A percentile compares a stretch with the other conserved stretches of the same genome.
Evolutionary conservation across 179 eudicot genomes (phyloP).

Genomic region (Drosera spatulata): DNA sequence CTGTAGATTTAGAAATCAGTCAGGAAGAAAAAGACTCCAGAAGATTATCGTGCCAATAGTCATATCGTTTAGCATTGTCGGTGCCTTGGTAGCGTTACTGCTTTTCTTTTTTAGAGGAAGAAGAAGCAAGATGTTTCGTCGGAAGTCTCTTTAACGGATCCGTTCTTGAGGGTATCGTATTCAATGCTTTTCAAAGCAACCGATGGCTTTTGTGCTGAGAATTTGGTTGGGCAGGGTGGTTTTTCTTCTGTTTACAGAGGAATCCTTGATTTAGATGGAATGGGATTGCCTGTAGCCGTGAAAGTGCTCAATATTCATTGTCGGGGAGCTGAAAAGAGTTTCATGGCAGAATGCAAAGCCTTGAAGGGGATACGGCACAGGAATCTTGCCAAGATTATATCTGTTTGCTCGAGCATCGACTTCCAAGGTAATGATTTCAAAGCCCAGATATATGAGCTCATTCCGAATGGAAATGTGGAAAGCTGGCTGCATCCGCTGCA

Average conservation of each 20-base stretch:
- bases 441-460: conserved; percentile 18
- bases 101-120: not conserved
- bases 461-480: conserved; percentile 28
- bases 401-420: conserved; percentile 19
- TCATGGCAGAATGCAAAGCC: conserved; percentile 19
- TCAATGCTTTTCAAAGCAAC: conserved; percentile 13
- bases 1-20: not conserved
- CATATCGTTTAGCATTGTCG: not conserved
- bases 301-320: conserved; percentile 21
- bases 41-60: not conserved
- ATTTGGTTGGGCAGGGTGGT: conserved; percentile 21
- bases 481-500: conserved; percentile 12
- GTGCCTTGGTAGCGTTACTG: not conserved
- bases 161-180: not conserved
- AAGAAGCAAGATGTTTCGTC: not conserved
- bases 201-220: conserved; percentile 9
- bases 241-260: conserved; percentile 26
- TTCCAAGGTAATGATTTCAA: conserved; percentile 10
- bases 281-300: conserved; percentile 11
- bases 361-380: conserved; percentile 18
- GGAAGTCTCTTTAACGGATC: not conserved
- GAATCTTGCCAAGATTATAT: conserved; percentile 19
- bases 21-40: not conserved
- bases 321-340: conserved; percentile 19
- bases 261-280: conserved; percentile 3